A percentile compares a stretch with the other conserved stretches of the same genome.
phyloP scores from a whole-genome alignment of 306 rosid genomes.

The Acacia melanoxylon region DNA sequence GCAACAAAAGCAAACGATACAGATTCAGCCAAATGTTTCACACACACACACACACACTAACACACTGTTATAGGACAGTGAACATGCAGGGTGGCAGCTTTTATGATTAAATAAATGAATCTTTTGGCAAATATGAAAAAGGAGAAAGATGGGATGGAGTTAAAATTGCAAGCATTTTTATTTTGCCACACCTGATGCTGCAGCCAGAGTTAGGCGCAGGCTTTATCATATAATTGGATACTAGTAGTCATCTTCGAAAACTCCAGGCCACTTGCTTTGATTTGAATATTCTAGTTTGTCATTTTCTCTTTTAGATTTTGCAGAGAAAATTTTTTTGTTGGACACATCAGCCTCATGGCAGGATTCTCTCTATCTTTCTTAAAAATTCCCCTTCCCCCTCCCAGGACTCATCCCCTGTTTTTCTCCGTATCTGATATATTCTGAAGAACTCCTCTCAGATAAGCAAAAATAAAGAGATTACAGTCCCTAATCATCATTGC shows the following conservation, averaged over 20 bases:
- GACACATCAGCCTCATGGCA: slow-evolving; percentile 9
- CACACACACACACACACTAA: background rate
- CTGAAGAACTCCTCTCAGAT: background rate
- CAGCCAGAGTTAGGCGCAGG: slow-evolving; percentile 32
- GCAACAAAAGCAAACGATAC: background rate
- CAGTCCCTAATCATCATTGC: background rate
- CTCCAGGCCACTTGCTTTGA: slow-evolving; percentile 41
- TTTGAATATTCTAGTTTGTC: slow-evolving; percentile 43
- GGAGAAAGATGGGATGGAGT: background rate
- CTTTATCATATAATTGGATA: slow-evolving; percentile 45
- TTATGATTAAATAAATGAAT: background rate
- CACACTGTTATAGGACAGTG: background rate
- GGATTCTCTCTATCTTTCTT: background rate
- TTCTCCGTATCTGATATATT: background rate
- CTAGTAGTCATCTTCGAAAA: slow-evolving; percentile 53
- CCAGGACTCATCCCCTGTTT: background rate
- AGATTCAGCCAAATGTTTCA: background rate
- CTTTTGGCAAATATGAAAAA: slow-evolving; percentile 9
- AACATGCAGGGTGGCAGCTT: slow-evolving; percentile 15
- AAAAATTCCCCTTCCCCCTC: background rate
- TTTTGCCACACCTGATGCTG: background rate
- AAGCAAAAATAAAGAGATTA: background rate
- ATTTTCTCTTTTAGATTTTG: slow-evolving; percentile 26
- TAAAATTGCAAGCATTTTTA: slow-evolving; percentile 35
- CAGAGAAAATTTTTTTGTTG: slow-evolving; percentile 1